Evolutionary conservation across 2,329 filamentous ascomycete genomes (phyloP), one percentile per base, ranked within the genome.

Genomic region (Cladorrhinum sp.): DNA sequence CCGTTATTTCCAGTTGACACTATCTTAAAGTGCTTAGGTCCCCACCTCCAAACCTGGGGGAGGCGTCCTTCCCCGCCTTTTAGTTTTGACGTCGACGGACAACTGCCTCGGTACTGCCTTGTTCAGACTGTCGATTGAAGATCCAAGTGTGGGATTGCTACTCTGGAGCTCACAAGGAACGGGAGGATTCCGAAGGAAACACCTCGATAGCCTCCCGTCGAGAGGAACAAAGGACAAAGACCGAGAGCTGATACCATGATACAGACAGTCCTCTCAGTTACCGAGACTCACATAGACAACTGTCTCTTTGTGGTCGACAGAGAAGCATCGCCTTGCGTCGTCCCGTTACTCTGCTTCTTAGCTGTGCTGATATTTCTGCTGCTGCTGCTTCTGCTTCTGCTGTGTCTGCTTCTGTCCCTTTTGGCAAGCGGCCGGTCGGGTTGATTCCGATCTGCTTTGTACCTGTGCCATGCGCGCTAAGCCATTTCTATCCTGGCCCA

Each of bases 51-150:
- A 41, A 41, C 36, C 36, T 41, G 36, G 41, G 41, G n/a, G 10
- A 45, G 41, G n/a, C 18, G 36, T 18, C 48, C n/a, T 60, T 55
- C 62, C 62, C 62, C 59, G 59, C 62, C 38, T 55, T 59, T 52
- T 41, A 48, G 27, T 24, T 38, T 36, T 55, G 29, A 55, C n/a
- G 52, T 36, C 27, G 45, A 8, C 38, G 55, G 55, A 60, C 12
- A 13, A 36, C 32, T 36, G 61, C 61, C 61, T 63, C 61, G 61
- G 61, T 27, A 55, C 55, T 55, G 45, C 36, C 52, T 22, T 16
- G 9, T 60, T 50, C 36, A 41, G 36, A n/a, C 36, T n/a, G 16
- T 7, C 12, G 16, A 41, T 41, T 4, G 36, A 41, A 41, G 36
- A 41, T 41, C 36, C 16, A n/a, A 13, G 16, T 41, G n/a, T n/a